Base-by-base conservation (phyloP, 1,284 basidiomycete species). In the Austropuccinia psidii region DNA sequence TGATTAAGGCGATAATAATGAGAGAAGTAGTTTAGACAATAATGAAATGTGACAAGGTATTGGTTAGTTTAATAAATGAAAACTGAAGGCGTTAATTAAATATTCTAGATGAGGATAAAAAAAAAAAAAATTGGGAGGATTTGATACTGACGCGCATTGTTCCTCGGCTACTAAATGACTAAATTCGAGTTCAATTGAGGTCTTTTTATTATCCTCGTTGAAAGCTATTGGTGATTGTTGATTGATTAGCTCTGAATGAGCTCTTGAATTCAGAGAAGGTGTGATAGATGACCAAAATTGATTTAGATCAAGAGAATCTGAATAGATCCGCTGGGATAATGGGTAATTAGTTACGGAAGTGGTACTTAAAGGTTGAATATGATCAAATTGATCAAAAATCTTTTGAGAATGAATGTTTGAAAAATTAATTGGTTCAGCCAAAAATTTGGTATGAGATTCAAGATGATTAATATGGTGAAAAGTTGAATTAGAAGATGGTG, bases 81-180 rank as follows among this genome's bases (percentile, higher is more conserved):
- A 11, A 29, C 31, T 57, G 54, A 33, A 2, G 1, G 24, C 19
- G 5, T 27, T 27, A 3, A 57, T 7, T 6, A 6, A 19, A 54
- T 54, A 27, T 9, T 13, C 43, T 13, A 41, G 27, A 62, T 11
- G 4, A 33, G 24, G 33, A 47, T 31, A 9, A 47, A 39, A 6
- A n/a, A 64, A 31, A 29, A 7, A 37, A 33, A 11, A 33, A 15
- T 13, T n/a, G n/a, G n/a, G n/a, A n/a, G n/a, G n/a, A n/a, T n/a
- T n/a, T n/a, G n/a, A 9, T 21, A 73, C 69, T 73, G 27, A 73
- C 69, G 69, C 69, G 69, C 69, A 73, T 64, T 73, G 47, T 21
- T 73, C 58, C 31, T 73, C 69, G 29, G 50, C 57, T 43, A 73
- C 69, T 50, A 73, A 73, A 41, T 73, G 69, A 39, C 60, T 73